A percentile compares a stretch with the other conserved stretches of the same genome.
Conservation (phyloP, 2,329 filamentous ascomycete species). For the Chaetothyriales sp. region DNA sequence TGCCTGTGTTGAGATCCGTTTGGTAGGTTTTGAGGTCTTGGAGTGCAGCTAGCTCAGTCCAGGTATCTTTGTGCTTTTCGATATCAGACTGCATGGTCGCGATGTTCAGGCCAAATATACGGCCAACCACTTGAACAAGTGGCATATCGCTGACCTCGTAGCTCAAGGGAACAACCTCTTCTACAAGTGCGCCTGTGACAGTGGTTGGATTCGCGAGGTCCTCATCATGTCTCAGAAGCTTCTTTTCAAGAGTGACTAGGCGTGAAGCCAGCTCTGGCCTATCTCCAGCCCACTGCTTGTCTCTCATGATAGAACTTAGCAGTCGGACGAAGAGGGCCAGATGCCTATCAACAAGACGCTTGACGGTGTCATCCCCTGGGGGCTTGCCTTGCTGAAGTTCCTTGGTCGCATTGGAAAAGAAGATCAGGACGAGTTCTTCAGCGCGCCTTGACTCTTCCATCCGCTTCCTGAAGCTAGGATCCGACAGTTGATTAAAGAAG, state of each 20-base stretch:
- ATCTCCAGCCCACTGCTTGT: slow-evolving; percentile 72
- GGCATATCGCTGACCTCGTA: slow-evolving; percentile 97
- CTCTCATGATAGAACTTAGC: slow-evolving; percentile 61
- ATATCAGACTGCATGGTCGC: slow-evolving; percentile 76
- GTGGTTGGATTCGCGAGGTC: slow-evolving; percentile 53
- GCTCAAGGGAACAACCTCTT: slow-evolving; percentile 67
- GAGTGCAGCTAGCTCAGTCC: slow-evolving; percentile 85
- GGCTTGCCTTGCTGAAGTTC: slow-evolving; percentile 66
- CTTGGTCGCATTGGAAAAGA: slow-evolving; percentile 88
- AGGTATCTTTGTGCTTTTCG: slow-evolving; percentile 60
- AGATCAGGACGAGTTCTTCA: slow-evolving; percentile 85
- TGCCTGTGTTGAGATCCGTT: slow-evolving; percentile 67
- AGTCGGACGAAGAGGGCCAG: slow-evolving; percentile 87
- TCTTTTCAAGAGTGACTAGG: slow-evolving; percentile 72
- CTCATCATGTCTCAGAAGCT: slow-evolving; percentile 84
- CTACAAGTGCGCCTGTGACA: slow-evolving; percentile 49
- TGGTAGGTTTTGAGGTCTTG: slow-evolving; percentile 90
- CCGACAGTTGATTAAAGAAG: slow-evolving; percentile 85
- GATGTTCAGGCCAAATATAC: slow-evolving; percentile 67
- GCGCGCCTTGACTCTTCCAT: slow-evolving; percentile 89
- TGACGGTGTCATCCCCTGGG: slow-evolving; percentile 74
- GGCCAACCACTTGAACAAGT: slow-evolving; percentile 72
- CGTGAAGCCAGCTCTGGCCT: slow-evolving; percentile 69
- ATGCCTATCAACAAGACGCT: slow-evolving; percentile 81
- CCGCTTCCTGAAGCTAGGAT: slow-evolving; percentile 70